Evolutionary conservation across 768 basidiomycete species (phyloP), one percentile per base, ranked within the genome.

Genomic region (Dentipellis fragilis): DNA sequence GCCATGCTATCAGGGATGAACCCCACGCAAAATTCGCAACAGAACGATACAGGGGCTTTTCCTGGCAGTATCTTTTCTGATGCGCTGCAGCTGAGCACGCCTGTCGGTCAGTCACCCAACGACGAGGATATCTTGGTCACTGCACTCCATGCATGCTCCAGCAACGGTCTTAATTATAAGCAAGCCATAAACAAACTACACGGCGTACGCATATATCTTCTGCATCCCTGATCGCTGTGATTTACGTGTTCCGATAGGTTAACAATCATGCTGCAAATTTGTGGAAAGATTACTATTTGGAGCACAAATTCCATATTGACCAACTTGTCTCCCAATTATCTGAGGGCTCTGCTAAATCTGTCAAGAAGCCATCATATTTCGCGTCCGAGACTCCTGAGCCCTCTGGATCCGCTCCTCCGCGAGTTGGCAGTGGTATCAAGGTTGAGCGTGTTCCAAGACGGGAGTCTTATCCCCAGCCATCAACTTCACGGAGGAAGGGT

Each of bases 231-330:
- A 47, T 54, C 36, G n/a, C 16, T 5, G n/a, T 52, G 9, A 39
- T 51, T 45, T 29, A 50, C 22, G 29, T 29, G 29, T 3, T 6
- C 29, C 35, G 47, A 11, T 36, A 76, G 75, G 67, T 73, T 49
- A 75, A 78, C 45, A 71, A 72, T 23, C 75, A 78, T 39, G 66
- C 71, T 10, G 77, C 84, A 38, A 81, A 75, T 65, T 68, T 85
- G 21, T 89, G 87, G 87, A 89, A 88, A 64, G 87, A 89, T 62
- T 87, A 87, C 64, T 89, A 85, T 61, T 74, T 89, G 14, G 85
- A 87, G 55, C 76, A 88, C 62, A 81, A 79, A 56, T 73, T 76
- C 52, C 78, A 80, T 42, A 70, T 89, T 37, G 81, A 87, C 62
- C 68, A 69, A 29, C 63, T 66, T 11, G 65, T 69, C 17, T 46